Evolutionary conservation across 2,329 filamentous ascomycete genomes (phyloP), one percentile per base, ranked within the genome.

Genomic region (Raffaelea arxii): DNA sequence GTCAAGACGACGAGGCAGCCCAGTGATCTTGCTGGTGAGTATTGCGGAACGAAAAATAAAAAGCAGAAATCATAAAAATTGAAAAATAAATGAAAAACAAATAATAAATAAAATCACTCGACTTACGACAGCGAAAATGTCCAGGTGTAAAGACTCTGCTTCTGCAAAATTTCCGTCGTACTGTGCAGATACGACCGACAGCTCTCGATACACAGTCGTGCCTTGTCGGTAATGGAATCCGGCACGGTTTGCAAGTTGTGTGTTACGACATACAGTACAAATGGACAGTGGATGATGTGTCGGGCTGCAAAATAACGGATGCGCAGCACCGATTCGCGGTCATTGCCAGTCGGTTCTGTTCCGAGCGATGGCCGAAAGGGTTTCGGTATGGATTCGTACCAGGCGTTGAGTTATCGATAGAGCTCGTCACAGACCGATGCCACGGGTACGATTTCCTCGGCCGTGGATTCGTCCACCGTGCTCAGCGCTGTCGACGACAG

Each of bases 281-380:
- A 63, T 1, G 58, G 60, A 1, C 61, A 52, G 38, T 61, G 57
- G 4, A 63, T 63, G 22, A 63, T 63, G 37, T 63, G 59, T 6
- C 57, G 43, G 3, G 61, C 55, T 10, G 60, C 59, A 46, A 58
- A 63, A 35, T 62, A 63, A 4, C 61, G 58, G 18, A 60, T 62
- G 1, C 59, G 50, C 22, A 63, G 48, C 6, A 62, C 54, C 0
- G 53, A 46, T 27, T 56, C 53, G 11, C 59, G 47, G 39, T 57
- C 55, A 14, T 56, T 56, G 14, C 49, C 43, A 11, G 46, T 46
- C 4, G 54, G 52, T 4, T 53, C 53, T 1, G 56, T 39, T 3
- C 50, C 52, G 3, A 62, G 50, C 2, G 46, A 47, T 6, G 61
- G 61, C 6, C 59, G 53, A 37, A 56, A 57, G 2, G 48, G 46